Conservation (phyloP, 2,329 filamentous ascomycete genomes). For the Alternaria dauci region DNA sequence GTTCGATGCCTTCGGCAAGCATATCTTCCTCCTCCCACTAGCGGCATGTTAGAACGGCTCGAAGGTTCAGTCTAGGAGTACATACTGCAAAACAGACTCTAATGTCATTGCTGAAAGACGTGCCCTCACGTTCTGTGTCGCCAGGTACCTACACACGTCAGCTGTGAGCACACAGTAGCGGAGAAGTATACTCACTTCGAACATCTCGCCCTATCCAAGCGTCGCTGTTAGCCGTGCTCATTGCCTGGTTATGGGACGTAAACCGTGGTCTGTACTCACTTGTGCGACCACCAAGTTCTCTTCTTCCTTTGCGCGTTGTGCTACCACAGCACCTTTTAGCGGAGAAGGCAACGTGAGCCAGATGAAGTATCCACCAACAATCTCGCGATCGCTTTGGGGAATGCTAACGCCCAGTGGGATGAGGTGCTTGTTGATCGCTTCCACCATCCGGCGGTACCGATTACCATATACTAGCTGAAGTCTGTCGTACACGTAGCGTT, state of each 20-base stretch:
- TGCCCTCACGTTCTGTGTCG: conserved; percentile 54
- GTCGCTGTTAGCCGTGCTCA: conserved; percentile 27
- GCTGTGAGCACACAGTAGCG: conserved; percentile 52
- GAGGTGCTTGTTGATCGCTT: conserved; percentile 67
- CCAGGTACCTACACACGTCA: conserved; percentile 51
- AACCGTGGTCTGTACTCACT: conserved; percentile 26
- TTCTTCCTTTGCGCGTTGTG: conserved; percentile 65
- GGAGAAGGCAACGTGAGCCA: conserved; percentile 73
- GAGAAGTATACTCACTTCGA: conserved; percentile 57
- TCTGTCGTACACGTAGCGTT: conserved; percentile 61
- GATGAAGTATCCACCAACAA: conserved; percentile 85
- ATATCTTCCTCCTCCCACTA: conserved; percentile 69
- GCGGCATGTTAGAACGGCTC: conserved; percentile 11
- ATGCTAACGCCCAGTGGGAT: conserved; percentile 68
- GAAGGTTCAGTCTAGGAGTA: neutral
- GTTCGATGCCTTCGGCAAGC: conserved; percentile 71
- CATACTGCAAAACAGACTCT: conserved; percentile 47
- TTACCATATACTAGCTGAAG: conserved; percentile 65
- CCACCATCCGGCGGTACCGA: conserved; percentile 64
- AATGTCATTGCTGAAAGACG: conserved; percentile 64
- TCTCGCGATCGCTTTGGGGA: conserved; percentile 53
- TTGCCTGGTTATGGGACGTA: conserved; percentile 7
- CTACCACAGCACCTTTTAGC: conserved; percentile 65
- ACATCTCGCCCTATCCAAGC: conserved; percentile 68
- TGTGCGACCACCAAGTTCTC: conserved; percentile 73